Percentiles rank a stretch among this genome's conserved stretches.
Conservation (phyloP, 176 grass and related monocot genomes). For the Musa schizocarpa region DNA sequence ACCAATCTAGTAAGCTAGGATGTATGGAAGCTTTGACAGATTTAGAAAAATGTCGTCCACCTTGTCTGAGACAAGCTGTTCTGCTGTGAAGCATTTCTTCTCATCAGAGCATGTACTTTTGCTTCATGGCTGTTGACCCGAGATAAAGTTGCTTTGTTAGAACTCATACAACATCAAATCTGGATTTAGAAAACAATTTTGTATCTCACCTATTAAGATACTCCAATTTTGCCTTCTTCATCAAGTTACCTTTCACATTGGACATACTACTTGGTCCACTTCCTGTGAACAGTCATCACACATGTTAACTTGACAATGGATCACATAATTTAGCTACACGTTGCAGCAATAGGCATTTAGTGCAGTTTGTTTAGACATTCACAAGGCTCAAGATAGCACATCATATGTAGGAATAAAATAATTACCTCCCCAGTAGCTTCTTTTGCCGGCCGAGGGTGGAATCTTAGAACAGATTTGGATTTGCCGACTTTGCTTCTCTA, state of each 20-base stretch:
- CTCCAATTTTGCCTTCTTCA: conserved; percentile 48
- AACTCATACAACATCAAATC: neutral
- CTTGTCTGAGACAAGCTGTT: conserved; percentile 14
- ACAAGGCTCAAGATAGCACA: conserved; percentile 3
- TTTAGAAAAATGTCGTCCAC: conserved; percentile 3
- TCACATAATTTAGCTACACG: neutral
- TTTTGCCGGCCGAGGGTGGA: conserved; percentile 35
- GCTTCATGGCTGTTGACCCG: conserved; percentile 22
- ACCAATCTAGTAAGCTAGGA: too few relatives aligned
- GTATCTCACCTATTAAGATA: conserved; percentile 26
- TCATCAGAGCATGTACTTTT: conserved; percentile 28
- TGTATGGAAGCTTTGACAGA: neutral
- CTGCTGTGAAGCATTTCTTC: conserved; percentile 17
- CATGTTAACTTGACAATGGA: neutral
- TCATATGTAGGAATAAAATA: conserved; percentile 4
- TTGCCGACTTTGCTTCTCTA: conserved; percentile 37
- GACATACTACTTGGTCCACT: conserved; percentile 24
- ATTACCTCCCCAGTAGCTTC: conserved; percentile 42
- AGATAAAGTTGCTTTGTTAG: neutral
- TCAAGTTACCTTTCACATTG: conserved; percentile 32
- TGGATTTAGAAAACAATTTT: neutral
- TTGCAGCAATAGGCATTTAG: too few relatives aligned
- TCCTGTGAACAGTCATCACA: conserved; percentile 9
- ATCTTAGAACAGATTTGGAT: conserved; percentile 36
- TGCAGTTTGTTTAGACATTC: neutral